Base-by-base conservation (phyloP, 345 rosid genomes). In the Corymbia maculata region DNA sequence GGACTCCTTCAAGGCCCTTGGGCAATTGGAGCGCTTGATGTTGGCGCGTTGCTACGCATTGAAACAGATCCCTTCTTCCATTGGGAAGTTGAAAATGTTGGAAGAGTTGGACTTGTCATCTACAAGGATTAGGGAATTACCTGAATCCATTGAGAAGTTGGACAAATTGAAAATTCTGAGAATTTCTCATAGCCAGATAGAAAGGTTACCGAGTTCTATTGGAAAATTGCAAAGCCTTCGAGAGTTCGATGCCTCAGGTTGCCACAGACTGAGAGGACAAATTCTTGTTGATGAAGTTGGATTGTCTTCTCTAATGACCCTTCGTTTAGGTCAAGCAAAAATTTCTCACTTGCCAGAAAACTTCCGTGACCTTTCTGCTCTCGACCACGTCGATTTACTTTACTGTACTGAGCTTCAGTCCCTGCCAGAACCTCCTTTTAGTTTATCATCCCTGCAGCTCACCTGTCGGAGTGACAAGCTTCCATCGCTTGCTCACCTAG, bases 241-340 rank as follows among this genome's bases (percentile, higher is more conserved):
- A 28, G 36, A 28, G 12, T 5, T 59, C 4, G 68, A 3, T 28
- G 70, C 32, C 70, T 28, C 16, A 3, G 4, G 30, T 2, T 61
- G 70, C 8, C 0, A 3, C 6, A 3, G 0, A 6, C 8, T 61
- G 15, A 4, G 2, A 61, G 36, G 70, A 28, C 7, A 61, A 13
- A 28, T 61, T 28, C 36, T 3, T 61, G 16, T 61, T 17, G 24
- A 52, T 52, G 7, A 52, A 28, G 70, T 13, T 61, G 3, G 36
- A 28, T 61, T 13, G 9, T n/a, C 8, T 28, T 61, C 70, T 26
- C 15, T 61, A 13, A 61, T 13, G 9, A 61, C n/a, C 15, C 70
- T 61, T 61, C 0, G 4, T 26, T 61, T 28, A 3, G 0, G 8
- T 6, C 0, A 10, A 1, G 1, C 32, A 13, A 13, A 13, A 6